Base-by-base conservation (phyloP, 495 filamentous ascomycete species). In the Bacidia gigantensis region DNA sequence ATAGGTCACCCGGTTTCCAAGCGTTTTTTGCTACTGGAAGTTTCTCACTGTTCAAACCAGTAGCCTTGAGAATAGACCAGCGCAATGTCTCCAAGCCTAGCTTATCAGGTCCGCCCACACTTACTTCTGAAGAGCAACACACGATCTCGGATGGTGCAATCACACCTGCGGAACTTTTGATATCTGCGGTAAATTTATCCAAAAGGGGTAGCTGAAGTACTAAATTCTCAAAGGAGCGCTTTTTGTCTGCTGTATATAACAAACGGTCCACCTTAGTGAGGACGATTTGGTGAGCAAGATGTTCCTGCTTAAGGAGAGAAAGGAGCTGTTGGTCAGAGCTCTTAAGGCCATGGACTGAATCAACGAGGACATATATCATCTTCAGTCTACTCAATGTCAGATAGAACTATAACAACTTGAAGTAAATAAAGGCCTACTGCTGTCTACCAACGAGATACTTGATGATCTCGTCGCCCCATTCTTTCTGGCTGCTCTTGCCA, bases 381-480 rank as follows among this genome's bases (percentile, higher is more conserved):
- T 79, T 77, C 29, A 96, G 68, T 51, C 71, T 72, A 17, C 12
- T 54, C 29, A 58, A 41, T 11, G 24, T 11, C 32, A 38, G 24
- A 26, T 21, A 49, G 41, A 48, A 14, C 12, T 12, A 41, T 10
- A 11, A 24, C n/a, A n/a, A n/a, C n/a, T 21, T 22, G 10, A 10
- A 26, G 7, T 11, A 18, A 14, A n/a, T 22, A 11, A 26, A 56
- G 17, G 67, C 77, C 46, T 64, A 77, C 78, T 89, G 79, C 58
- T 72, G 80, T 52, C 89, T 72, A 42, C 74, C 70, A 29, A 70
- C 67, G 24, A 96, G 62, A 70, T 93, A 96, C 65, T 93, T 87
- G 66, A 85, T 73, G 56, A 94, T 89, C 67, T 96, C 82, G 55
- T 67, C 66, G 1, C 92, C 92, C 90, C 90, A 96, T 56, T 82